Conservation (phyloP, 2,329 filamentous ascomycete species). For the Xylaria polymorpha region DNA sequence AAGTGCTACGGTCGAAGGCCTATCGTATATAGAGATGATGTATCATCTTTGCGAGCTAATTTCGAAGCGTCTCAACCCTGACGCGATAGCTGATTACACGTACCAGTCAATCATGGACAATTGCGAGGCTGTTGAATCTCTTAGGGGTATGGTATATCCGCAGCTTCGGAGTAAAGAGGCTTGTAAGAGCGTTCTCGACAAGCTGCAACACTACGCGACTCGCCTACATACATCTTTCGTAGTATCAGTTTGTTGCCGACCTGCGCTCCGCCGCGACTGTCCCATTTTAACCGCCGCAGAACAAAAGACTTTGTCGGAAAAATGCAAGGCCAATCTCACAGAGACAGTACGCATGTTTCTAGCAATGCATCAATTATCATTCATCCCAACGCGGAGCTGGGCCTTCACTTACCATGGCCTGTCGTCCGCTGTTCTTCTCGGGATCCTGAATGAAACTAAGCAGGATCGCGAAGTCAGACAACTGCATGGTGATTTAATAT, state of each 20-base stretch:
- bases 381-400: slow-evolving; percentile 74
- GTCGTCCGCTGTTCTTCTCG: slow-evolving; percentile 72
- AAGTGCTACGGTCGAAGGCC: slow-evolving; percentile 58
- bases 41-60: slow-evolving; percentile 72
- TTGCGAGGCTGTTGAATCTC: slow-evolving; percentile 65
- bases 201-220: slow-evolving; percentile 72
- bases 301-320: slow-evolving; percentile 65
- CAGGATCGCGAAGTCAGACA: slow-evolving; percentile 71
- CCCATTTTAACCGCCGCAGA: slow-evolving; percentile 62
- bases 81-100: slow-evolving; percentile 60
- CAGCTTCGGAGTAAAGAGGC: slow-evolving; percentile 69
- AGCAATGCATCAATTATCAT: slow-evolving; percentile 74
- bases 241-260: slow-evolving; percentile 72
- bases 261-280: slow-evolving; percentile 67
- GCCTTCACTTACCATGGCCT: slow-evolving; percentile 75
- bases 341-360: slow-evolving; percentile 76
- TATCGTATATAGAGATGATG: slow-evolving; percentile 73
- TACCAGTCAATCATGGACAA: slow-evolving; percentile 69
- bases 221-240: slow-evolving; percentile 74
- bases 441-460: slow-evolving; percentile 72
- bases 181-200: slow-evolving; percentile 72
- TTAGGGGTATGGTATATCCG: slow-evolving; percentile 60
- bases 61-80: slow-evolving; percentile 67
- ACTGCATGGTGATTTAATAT: slow-evolving; percentile 72
- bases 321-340: slow-evolving; percentile 71